Evolutionary conservation across 495 filamentous ascomycete species (phyloP).

Genomic region (Ramalina peruviana): DNA sequence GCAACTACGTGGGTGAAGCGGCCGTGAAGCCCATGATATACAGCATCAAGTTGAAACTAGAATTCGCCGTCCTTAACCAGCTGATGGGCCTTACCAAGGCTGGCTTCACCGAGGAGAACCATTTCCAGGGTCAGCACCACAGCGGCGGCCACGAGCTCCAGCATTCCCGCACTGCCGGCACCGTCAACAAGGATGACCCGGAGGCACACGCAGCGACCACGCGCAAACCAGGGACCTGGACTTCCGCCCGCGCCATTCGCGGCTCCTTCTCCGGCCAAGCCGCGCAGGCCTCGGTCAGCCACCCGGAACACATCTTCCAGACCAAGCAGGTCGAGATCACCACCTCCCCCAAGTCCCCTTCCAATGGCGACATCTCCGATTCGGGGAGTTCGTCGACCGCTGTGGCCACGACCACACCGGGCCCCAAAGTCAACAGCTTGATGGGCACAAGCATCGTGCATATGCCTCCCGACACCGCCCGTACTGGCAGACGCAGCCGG

Average conservation of each 20-base stretch:
- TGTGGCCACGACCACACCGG: not conserved
- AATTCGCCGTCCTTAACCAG: conserved; percentile 30
- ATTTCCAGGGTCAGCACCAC: conserved; percentile 1
- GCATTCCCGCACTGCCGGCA: not conserved
- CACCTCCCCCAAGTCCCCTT: conserved; percentile 1
- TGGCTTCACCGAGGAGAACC: conserved; percentile 2
- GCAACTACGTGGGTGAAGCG: conserved; percentile 25
- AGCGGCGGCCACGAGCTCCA: not conserved
- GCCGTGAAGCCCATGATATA: conserved; percentile 30
- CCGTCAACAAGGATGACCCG: not conserved
- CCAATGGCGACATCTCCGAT: not conserved
- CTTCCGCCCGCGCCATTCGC: not conserved
- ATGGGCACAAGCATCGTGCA: conserved; percentile 13
- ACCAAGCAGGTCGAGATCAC: conserved; percentile 6
- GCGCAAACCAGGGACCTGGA: conserved; percentile 1
- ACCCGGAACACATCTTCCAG: conserved; percentile 6
- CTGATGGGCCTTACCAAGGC: conserved; percentile 22
- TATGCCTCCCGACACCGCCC: conserved; percentile 3
- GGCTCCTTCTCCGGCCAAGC: not conserved
- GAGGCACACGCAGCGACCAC: not conserved
- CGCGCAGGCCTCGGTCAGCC: not conserved
- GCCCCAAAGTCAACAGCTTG: conserved; percentile 12
- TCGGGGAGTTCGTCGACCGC: not conserved
- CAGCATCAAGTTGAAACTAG: conserved; percentile 36
- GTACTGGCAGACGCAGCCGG: conserved; percentile 1